Conservation (phyloP, 1,284 basidiomycete genomes). For the Pholiota adiposa region DNA sequence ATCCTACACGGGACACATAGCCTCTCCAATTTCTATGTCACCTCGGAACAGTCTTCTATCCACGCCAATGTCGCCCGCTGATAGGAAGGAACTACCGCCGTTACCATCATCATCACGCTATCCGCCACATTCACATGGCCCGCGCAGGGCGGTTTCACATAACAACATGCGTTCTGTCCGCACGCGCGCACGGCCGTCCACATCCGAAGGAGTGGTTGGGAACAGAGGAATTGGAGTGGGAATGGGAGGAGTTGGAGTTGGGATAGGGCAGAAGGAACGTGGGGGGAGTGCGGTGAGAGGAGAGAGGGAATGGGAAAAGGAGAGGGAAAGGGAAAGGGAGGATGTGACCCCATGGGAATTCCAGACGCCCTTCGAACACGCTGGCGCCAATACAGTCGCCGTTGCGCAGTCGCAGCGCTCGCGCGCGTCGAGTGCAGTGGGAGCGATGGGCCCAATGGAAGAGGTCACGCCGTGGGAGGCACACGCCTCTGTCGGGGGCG, state of each 20-base stretch:
- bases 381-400: neutral
- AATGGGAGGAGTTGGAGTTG: neutral
- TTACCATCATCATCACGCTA: neutral
- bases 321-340: neutral
- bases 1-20: neutral
- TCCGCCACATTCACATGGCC: neutral
- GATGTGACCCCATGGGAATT: slow-evolving; percentile 3
- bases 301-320: neutral
- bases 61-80: neutral
- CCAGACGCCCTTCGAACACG: neutral
- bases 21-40: neutral
- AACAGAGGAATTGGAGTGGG: neutral
- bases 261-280: neutral
- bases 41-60: neutral
- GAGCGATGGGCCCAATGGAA: neutral
- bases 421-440: slow-evolving; percentile 2
- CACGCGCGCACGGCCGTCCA: neutral
- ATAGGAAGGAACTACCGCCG: neutral
- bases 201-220: neutral
- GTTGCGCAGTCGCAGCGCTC: neutral
- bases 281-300: neutral
- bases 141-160: slow-evolving; percentile 4
- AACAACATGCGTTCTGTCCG: slow-evolving; percentile 1
- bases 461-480: slow-evolving; percentile 12
- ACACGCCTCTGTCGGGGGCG: neutral